phyloP scores from a whole-genome alignment of 2,329 filamentous ascomycete species.

The Chrysoporthe austroafricana region DNA sequence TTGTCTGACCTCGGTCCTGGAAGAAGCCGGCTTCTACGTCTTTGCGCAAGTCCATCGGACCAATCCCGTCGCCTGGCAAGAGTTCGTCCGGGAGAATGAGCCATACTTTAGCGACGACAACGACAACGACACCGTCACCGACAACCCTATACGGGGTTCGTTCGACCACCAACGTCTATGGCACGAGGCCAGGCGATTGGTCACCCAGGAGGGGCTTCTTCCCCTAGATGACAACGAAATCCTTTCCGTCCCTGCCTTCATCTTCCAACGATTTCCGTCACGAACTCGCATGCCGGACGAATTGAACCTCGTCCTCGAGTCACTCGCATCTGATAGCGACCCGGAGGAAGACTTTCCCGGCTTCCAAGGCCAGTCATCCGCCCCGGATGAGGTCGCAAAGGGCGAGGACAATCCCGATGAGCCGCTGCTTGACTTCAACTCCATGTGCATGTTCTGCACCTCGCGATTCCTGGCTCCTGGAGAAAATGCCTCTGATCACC shows the following conservation, averaged over 20 bases:
- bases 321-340: no score
- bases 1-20: not conserved
- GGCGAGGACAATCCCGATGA: not conserved
- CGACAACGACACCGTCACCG: no score
- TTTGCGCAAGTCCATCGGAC: not conserved
- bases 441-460: conserved; percentile 3
- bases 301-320: no score
- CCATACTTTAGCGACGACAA: no score
- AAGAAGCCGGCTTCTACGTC: not conserved
- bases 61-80: not conserved
- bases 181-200: no score
- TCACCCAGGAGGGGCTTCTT: no score
- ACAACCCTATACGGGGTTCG: no score
- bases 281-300: no score
- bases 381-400: not conserved
- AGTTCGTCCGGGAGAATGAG: not conserved
- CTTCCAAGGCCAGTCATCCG: not conserved
- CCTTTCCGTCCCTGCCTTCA: no score
- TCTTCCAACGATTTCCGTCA: no score
- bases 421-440: not conserved
- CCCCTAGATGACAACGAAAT: no score
- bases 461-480: not conserved
- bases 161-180: no score
- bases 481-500: not conserved
- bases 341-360: not conserved